Percentiles rank a stretch among this genome's conserved stretches.
Conservation (phyloP, 768 basidiomycete genomes). For the Tricholoma hemisulphureum region DNA sequence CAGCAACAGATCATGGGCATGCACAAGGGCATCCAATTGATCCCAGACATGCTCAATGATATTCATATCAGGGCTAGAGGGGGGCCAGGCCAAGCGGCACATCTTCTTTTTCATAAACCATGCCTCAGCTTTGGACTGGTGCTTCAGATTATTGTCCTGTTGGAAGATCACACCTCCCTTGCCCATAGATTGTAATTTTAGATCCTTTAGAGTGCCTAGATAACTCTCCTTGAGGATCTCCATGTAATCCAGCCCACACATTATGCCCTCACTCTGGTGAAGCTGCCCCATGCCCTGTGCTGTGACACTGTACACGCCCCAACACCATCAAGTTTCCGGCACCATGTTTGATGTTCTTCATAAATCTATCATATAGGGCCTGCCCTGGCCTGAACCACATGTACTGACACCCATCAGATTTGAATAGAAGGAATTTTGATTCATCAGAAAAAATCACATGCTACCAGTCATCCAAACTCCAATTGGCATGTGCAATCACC, state of each 20-base stretch:
- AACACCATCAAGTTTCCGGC: slow-evolving; percentile 37
- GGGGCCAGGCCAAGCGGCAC: slow-evolving; percentile 28
- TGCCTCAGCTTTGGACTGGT: slow-evolving; percentile 23
- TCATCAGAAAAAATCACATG: slow-evolving; percentile 31
- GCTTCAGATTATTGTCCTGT: slow-evolving; percentile 14
- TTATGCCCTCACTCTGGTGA: too few relatives aligned
- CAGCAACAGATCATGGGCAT: too few relatives aligned
- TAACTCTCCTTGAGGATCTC: slow-evolving; percentile 2
- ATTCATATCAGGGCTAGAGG: slow-evolving; percentile 31
- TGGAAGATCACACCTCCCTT: slow-evolving; percentile 8
- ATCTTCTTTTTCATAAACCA: slow-evolving; percentile 19
- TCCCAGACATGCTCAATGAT: slow-evolving; percentile 38
- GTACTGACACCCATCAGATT: slow-evolving; percentile 31
- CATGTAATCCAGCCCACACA: too few relatives aligned
- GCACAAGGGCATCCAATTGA: slow-evolving; percentile 26
- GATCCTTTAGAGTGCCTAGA: slow-evolving; percentile 3
- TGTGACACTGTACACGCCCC: slow-evolving; percentile 34
- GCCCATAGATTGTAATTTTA: not conserved
- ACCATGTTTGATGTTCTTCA: slow-evolving; percentile 36
- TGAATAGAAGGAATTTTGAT: slow-evolving; percentile 31
- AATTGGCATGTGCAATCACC: slow-evolving; percentile 21
- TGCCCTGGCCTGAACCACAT: slow-evolving; percentile 28
- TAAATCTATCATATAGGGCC: slow-evolving; percentile 16
- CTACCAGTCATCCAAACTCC: slow-evolving; percentile 28
- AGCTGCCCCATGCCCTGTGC: too few relatives aligned